These are phyloP conservation scores for Trichosporon faecale DNA, from an alignment of 1,284 basidiomycete genomes.

Conservation along the genomic window DNA sequence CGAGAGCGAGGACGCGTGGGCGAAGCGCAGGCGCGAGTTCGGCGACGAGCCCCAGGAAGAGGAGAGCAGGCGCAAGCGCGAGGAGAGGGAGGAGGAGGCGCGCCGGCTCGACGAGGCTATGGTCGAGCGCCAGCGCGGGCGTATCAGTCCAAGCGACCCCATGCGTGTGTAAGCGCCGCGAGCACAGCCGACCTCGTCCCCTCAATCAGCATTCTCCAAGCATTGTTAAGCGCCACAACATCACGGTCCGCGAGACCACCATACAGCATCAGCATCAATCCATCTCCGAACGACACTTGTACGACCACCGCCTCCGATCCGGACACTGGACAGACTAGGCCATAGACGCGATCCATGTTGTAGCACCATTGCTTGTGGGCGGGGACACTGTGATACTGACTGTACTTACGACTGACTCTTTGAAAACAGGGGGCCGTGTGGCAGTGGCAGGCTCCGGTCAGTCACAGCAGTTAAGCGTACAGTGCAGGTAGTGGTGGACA, in stretches of 20 bases:
- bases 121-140: conserved; percentile 22
- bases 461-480: too few relatives aligned
- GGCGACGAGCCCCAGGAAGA: conserved; percentile 57
- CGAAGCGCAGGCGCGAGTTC: conserved; percentile 64
- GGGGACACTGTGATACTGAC: neutral
- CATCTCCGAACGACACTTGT: neutral
- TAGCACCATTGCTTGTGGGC: neutral
- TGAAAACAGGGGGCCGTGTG: neutral
- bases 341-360: conserved; percentile 1
- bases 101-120: conserved; percentile 40
- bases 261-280: neutral
- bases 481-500: too few relatives aligned
- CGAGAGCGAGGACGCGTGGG: conserved; percentile 78
- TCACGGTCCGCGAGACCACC: neutral
- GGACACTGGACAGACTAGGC: conserved; percentile 1
- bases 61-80: conserved; percentile 15
- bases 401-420: neutral
- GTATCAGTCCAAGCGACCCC: neutral
- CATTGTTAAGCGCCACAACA: neutral
- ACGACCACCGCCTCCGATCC: neutral
- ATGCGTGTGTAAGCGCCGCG: neutral
- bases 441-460: too few relatives aligned
- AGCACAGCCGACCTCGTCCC: neutral
- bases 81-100: conserved; percentile 37
- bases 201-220: neutral